A percentile compares a stretch with the other conserved stretches of the same genome.
Evolutionary conservation across 768 basidiomycete genomes (phyloP).

Genomic region (Chalciporus chontae): DNA sequence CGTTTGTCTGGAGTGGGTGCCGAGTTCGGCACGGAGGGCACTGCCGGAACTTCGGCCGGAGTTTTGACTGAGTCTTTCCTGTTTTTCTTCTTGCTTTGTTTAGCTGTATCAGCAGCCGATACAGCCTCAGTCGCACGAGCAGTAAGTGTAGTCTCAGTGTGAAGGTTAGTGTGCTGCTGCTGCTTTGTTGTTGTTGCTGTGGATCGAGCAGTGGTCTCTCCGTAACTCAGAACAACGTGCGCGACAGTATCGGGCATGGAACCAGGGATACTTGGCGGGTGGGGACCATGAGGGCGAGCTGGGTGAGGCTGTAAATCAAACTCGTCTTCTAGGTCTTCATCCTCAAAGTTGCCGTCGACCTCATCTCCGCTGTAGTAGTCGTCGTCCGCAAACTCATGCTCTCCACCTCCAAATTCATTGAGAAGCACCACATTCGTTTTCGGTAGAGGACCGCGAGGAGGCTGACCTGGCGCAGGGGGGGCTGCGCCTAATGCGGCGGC

Average conservation of each 20-base stretch:
- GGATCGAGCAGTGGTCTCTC: conserved; percentile 26
- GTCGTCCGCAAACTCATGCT: conserved; percentile 38
- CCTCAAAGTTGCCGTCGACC: conserved; percentile 40
- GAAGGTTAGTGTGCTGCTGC: conserved; percentile 14
- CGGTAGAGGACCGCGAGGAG: conserved; percentile 31
- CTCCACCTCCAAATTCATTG: conserved; percentile 35
- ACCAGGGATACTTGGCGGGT: conserved; percentile 12
- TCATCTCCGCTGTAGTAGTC: conserved; percentile 48
- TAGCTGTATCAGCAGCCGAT: conserved; percentile 13
- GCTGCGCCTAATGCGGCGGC: conserved; percentile 32
- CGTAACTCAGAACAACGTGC: conserved; percentile 41
- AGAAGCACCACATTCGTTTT: conserved; percentile 37
- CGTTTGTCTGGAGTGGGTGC: conserved; percentile 19
- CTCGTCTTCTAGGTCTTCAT: conserved; percentile 33
- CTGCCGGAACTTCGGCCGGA: conserved; percentile 24
- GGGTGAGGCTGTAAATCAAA: conserved; percentile 27
- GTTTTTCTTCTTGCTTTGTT: conserved; percentile 44
- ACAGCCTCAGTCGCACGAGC: conserved; percentile 22
- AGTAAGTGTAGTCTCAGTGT: conserved; percentile 29
- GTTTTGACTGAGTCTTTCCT: conserved; percentile 32
- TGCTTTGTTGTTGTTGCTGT: conserved; percentile 3
- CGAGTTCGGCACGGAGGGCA: conserved; percentile 26
- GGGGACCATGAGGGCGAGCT: conserved; percentile 16
- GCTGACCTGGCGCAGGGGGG: conserved; percentile 29
- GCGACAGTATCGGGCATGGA: conserved; percentile 29